Evolutionary conservation across 208 protist species (phyloP).

Genomic region (Leishmania tropica): DNA sequence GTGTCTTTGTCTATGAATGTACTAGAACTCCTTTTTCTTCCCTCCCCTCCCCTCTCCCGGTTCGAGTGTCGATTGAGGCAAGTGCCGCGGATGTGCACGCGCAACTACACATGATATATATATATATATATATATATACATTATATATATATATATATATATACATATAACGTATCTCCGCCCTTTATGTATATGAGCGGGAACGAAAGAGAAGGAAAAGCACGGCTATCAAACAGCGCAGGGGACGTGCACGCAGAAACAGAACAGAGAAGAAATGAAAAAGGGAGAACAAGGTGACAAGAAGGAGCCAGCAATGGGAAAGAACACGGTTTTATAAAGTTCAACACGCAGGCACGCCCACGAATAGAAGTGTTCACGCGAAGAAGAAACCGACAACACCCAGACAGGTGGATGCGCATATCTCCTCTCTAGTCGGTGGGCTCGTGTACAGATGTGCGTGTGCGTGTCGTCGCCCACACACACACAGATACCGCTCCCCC

Average conservation of each 20-base stretch:
- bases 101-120: neutral
- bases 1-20: neutral
- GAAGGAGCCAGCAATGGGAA: neutral
- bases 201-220: neutral
- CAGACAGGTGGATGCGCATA: neutral
- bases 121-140: neutral
- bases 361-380: no score
- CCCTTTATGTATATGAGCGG: neutral
- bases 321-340: neutral
- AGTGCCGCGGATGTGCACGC: neutral
- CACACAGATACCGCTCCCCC: neutral
- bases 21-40: neutral
- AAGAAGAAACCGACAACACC: neutral
- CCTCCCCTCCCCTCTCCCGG: no score
- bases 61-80: neutral
- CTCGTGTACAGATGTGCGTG: neutral
- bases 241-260: neutral
- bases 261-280: neutral
- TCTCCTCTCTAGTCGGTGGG: neutral
- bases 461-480: neutral
- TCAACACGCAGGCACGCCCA: neutral
- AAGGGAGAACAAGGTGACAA: neutral
- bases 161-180: neutral
- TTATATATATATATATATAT: neutral
- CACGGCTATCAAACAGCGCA: neutral